These are phyloP conservation scores for Corylus heterophylla DNA, from an alignment of 306 rosid genomes.

Conservation along the genomic window DNA sequence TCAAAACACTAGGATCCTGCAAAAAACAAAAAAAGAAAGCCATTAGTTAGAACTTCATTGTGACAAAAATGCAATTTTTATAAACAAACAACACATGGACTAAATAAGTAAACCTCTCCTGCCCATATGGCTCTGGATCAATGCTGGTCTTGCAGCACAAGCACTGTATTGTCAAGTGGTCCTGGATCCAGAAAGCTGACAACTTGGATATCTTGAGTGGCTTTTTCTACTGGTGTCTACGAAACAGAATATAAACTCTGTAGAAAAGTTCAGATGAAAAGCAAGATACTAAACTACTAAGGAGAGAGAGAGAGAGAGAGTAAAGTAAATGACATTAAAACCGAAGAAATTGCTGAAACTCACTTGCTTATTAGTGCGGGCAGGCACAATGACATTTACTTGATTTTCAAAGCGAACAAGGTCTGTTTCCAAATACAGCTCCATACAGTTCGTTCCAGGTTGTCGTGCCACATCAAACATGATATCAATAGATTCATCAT, in stretches of 20 bases:
- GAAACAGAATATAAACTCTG: background rate
- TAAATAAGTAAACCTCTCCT: conserved; percentile 21
- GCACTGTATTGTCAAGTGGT: conserved; percentile 21
- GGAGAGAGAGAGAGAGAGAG: background rate
- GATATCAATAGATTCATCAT: conserved; percentile 32
- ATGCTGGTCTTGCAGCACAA: conserved; percentile 30
- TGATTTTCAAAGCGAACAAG: conserved; percentile 5
- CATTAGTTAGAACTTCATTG: background rate
- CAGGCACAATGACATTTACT: conserved; percentile 7
- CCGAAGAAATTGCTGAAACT: background rate
- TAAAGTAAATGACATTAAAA: background rate
- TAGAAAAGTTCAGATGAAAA: conserved; percentile 2
- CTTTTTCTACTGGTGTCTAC: conserved; percentile 13
- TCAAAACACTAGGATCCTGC: conserved; percentile 29
- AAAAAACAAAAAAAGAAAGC: background rate
- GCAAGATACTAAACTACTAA: background rate
- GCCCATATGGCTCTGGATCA: conserved; percentile 26
- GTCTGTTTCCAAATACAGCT: conserved; percentile 26
- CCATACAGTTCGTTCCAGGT: conserved; percentile 30
- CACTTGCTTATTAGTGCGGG: conserved; percentile 21
- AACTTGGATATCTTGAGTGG: conserved; percentile 16
- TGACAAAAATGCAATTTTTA: background rate
- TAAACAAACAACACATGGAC: conserved; percentile 2
- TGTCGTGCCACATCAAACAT: conserved; percentile 31
- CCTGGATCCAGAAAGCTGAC: conserved; percentile 31